phyloP scores from a whole-genome alignment of 176 grass and related monocot species.

The Luzula sylvatica region DNA sequence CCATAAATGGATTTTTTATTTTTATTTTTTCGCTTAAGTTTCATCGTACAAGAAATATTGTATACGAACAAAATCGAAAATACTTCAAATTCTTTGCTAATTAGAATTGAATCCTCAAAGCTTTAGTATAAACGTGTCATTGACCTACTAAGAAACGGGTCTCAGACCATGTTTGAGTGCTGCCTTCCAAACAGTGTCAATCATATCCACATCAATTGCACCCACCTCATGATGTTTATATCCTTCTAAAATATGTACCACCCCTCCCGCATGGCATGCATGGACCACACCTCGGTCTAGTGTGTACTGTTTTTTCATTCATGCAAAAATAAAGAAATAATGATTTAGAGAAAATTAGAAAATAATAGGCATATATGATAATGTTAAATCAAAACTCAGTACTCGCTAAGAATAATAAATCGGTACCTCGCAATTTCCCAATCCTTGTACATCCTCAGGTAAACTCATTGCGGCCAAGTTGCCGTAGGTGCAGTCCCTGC shows the following conservation, averaged over 20 bases:
- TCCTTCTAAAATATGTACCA: slow-evolving; percentile 70
- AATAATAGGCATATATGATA: not conserved
- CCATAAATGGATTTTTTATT: too few relatives aligned
- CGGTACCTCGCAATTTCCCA: slow-evolving; percentile 55
- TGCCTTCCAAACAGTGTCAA: slow-evolving; percentile 68
- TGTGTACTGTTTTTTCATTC: slow-evolving; percentile 45
- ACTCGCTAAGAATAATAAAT: not conserved
- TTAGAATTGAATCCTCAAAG: too few relatives aligned
- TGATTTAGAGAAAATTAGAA: not conserved
- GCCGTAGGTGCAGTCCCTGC: slow-evolving; percentile 91
- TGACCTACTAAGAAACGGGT: slow-evolving; percentile 25
- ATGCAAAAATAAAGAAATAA: not conserved
- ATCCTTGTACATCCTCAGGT: slow-evolving; percentile 49
- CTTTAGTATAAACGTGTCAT: too few relatives aligned
- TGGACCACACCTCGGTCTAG: slow-evolving; percentile 64
- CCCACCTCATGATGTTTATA: slow-evolving; percentile 83
- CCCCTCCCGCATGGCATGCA: slow-evolving; percentile 79
- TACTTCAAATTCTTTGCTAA: too few relatives aligned
- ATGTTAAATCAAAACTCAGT: too few relatives aligned
- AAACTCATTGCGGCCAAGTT: slow-evolving; percentile 82
- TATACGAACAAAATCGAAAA: not conserved
- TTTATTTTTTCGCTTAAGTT: not conserved
- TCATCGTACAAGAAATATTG: not conserved
- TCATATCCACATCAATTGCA: slow-evolving; percentile 71
- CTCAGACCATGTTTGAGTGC: slow-evolving; percentile 72